These are phyloP conservation scores for Peronospora farinosa DNA, from an alignment of 352 stramenopile genomes.

Conservation along the genomic window DNA sequence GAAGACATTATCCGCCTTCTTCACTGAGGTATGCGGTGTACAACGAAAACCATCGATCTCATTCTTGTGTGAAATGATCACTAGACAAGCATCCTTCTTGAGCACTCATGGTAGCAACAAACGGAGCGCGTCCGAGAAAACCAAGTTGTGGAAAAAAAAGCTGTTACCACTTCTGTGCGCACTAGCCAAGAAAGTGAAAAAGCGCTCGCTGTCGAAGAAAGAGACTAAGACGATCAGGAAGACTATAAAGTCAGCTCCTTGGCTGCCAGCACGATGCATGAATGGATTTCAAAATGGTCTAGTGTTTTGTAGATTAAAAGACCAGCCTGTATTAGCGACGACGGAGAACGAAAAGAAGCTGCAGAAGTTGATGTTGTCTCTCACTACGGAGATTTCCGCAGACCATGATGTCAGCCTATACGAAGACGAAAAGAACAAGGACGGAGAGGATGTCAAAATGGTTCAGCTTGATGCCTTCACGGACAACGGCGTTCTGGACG, in stretches of 20 bases:
- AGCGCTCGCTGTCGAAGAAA: constrained; percentile 32
- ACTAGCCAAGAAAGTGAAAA: constrained; percentile 41
- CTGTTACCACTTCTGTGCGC: constrained; percentile 37
- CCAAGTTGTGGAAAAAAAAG: constrained; percentile 31
- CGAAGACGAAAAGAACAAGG: constrained; percentile 1
- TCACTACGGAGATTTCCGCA: constrained; percentile 17
- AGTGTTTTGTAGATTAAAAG: constrained; percentile 25
- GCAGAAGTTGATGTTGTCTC: constrained; percentile 31
- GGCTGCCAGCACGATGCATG: constrained; percentile 31
- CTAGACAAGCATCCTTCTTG: not conserved
- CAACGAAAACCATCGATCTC: constrained; percentile 49
- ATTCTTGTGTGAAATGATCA: constrained; percentile 38
- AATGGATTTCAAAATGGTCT: constrained; percentile 4
- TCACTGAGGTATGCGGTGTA: constrained; percentile 57
- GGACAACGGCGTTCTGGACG: constrained; percentile 20
- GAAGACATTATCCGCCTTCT: constrained; percentile 48
- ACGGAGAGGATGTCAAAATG: constrained; percentile 22
- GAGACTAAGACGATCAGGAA: constrained; percentile 45
- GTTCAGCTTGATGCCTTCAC: constrained; percentile 22
- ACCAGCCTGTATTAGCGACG: constrained; percentile 24
- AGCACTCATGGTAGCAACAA: constrained; percentile 1
- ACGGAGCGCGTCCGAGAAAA: constrained; percentile 11
- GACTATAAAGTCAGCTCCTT: constrained; percentile 30
- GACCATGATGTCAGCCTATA: not conserved
- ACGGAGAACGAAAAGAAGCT: constrained; percentile 36